phyloP scores from a whole-genome alignment of 177 flowering plant genomes.

The Vitis hybrid region DNA sequence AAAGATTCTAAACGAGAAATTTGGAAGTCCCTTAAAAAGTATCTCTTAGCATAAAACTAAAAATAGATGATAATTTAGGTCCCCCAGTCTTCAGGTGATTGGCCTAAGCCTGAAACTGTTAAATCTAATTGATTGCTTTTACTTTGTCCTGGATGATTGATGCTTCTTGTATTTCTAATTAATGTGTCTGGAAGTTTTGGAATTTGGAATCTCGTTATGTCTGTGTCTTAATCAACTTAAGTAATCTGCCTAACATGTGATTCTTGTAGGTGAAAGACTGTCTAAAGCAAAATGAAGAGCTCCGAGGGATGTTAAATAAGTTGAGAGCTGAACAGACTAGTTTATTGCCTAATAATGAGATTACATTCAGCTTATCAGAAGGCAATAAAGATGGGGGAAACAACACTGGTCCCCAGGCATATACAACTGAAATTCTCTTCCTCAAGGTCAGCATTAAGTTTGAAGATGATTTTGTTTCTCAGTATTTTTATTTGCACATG shows the following conservation, averaged over 20 bases:
- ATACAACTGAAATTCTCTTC: constrained; percentile 43
- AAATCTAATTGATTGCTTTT: not conserved
- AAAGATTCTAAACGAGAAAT: too few relatives aligned
- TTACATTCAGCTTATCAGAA: constrained; percentile 14
- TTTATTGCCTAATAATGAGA: constrained; percentile 18
- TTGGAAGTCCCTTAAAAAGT: too few relatives aligned
- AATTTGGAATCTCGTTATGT: too few relatives aligned
- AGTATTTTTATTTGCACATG: too few relatives aligned
- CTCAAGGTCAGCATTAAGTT: constrained; percentile 60
- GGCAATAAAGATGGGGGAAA: constrained; percentile 12
- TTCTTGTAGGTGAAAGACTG: constrained; percentile 74
- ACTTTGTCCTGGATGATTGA: too few relatives aligned
- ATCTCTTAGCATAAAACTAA: too few relatives aligned
- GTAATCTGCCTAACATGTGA: not conserved
- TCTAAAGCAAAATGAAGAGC: constrained; percentile 84
- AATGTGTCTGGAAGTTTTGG: not conserved
- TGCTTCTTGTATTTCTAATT: not conserved
- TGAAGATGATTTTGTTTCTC: not conserved
- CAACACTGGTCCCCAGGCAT: constrained; percentile 20
- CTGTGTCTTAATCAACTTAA: not conserved
- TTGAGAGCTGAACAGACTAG: constrained; percentile 69
- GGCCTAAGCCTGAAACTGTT: too few relatives aligned
- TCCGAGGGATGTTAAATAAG: constrained; percentile 58
- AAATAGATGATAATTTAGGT: too few relatives aligned
- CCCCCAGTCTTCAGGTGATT: too few relatives aligned